A percentile compares a stretch with the other conserved stretches of the same genome.
Conservation (phyloP, 768 basidiomycete genomes). For the Boletus rex-veris region DNA sequence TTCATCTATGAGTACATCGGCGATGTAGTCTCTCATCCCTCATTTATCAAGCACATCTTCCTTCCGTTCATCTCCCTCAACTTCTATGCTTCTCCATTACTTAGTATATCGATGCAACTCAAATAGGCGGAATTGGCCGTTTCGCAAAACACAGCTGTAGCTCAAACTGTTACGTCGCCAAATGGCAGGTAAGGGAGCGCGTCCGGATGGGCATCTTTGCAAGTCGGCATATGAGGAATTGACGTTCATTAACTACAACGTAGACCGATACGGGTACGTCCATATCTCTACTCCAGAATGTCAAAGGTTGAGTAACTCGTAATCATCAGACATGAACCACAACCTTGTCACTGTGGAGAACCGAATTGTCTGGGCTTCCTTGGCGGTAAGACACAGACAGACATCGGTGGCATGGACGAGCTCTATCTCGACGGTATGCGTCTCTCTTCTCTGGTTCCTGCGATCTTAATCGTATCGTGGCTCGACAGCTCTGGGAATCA, state of each 20-base stretch:
- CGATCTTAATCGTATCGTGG: neutral
- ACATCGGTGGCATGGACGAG: slow-evolving; percentile 91
- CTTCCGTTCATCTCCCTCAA: no score
- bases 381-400: slow-evolving; percentile 98
- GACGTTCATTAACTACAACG: slow-evolving; percentile 99
- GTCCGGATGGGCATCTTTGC: slow-evolving; percentile 80
- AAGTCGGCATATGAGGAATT: slow-evolving; percentile 87
- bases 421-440: slow-evolving; percentile 81
- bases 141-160: no score
- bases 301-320: neutral
- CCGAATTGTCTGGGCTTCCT: slow-evolving; percentile 93
- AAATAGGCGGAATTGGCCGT: no score
- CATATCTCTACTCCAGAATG: neutral
- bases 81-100: no score
- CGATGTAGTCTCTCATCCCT: no score
- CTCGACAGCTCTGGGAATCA: slow-evolving; percentile 79
- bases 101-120: no score
- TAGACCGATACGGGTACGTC: slow-evolving; percentile 94
- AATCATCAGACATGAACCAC: slow-evolving; percentile 77
- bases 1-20: no score
- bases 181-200: no score
- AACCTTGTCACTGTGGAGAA: slow-evolving; percentile 93
- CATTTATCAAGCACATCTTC: no score
- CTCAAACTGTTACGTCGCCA: no score
- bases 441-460: neutral